Conservation (phyloP, 192 early-diverging fungal genomes). For the Kappamyces sp. region DNA sequence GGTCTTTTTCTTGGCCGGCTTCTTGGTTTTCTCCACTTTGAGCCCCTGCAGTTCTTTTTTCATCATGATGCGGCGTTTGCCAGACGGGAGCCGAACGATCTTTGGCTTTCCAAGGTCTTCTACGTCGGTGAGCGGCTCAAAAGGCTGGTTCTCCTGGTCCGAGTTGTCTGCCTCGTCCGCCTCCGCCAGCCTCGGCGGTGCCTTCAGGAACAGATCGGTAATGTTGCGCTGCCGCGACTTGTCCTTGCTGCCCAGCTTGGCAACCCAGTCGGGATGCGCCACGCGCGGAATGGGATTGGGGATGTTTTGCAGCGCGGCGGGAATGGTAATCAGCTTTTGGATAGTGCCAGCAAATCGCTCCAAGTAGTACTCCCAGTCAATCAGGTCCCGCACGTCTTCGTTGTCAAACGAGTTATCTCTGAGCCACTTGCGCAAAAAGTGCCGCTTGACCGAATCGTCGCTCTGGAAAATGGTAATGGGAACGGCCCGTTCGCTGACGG, state of each 20-base stretch:
- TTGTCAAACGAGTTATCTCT: conserved; percentile 63
- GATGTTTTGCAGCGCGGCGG: conserved; percentile 94
- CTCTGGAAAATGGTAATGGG: conserved; percentile 93
- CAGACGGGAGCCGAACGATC: neutral
- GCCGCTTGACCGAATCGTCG: conserved; percentile 63
- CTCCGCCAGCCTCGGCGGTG: neutral
- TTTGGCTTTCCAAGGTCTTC: conserved; percentile 17
- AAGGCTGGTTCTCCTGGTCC: conserved; percentile 12
- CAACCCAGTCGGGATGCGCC: conserved; percentile 90
- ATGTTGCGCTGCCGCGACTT: conserved; percentile 77
- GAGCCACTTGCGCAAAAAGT: conserved; percentile 90
- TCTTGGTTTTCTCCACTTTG: neutral
- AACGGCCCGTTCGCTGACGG: conserved; percentile 90
- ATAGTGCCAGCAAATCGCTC: conserved; percentile 93
- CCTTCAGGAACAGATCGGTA: conserved; percentile 72
- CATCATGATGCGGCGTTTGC: neutral
- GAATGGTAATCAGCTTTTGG: conserved; percentile 97
- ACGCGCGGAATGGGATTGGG: conserved; percentile 89
- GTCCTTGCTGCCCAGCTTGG: conserved; percentile 68
- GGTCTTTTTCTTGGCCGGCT: neutral
- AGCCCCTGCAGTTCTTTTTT: conserved; percentile 21
- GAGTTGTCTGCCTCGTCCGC: conserved; percentile 10
- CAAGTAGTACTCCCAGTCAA: conserved; percentile 97
- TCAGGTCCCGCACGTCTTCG: conserved; percentile 82
- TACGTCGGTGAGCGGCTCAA: conserved; percentile 13